Base-by-base conservation (phyloP, 805 yeast genomes). In the Teunomyces gatunensis region DNA sequence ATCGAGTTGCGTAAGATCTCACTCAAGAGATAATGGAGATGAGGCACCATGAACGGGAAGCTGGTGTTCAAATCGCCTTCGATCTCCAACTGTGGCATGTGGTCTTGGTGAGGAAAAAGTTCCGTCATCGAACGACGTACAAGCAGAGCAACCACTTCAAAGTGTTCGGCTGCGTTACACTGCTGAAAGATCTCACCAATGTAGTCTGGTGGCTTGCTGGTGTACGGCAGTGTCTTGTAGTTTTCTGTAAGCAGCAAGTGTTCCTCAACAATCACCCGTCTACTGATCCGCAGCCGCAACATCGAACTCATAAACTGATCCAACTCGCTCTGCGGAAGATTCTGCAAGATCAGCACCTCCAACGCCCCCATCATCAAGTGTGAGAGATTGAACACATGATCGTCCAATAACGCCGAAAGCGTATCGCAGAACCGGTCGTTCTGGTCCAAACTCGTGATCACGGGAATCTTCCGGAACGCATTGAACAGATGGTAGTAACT, bases 311-410 rank as follows among this genome's bases (percentile, higher is more conserved):
- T 81, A 58, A 91, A 80, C 13, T 68, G 71, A 59, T 92, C 97
- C 54, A 92, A 67, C 40, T 83, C 71, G 1, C 72, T 66, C 48
- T 80, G 83, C 3, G 89, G 84, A 58, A 86, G 75, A 34, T 71
- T 68, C 45, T 74, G 65, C 42, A 85, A 61, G 32, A 85, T 81
- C 11, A 87, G 80, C 52, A 84, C 84, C 58, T 92, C 97, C 41
- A 90, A 70, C 1, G 96, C 89, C 1, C 98, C 98, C 90, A 90
- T 87, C 75, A 92, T 86, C 50, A 91, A 72, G 63, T 91, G 92
- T 1, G 97, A 94, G 50, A 92, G 73, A 52, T 89, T 87, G 46
- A 85, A 71, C 42, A 89, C 76, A 67, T 92, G 96, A 57, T 84
- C 87, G 63, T 85, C 89, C 54, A 92, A 69, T 52, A 90, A 78